Base-by-base conservation (phyloP, 257 asterid genomes). In the Solanum ossicruentum region DNA sequence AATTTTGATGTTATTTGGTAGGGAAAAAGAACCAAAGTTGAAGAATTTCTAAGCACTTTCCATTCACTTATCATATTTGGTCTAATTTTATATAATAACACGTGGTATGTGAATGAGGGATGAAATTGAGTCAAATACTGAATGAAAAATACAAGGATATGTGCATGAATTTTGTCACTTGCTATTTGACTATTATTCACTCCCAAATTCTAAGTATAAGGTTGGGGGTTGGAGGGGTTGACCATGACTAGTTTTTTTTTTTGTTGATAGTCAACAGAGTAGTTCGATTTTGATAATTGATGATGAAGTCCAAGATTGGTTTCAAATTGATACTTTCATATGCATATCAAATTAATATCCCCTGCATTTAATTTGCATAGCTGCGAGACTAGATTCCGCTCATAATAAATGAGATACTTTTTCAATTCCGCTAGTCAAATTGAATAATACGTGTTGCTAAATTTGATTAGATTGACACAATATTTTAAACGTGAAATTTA, bases 381-480 rank as follows among this genome's bases (percentile, higher is more conserved):
- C 72, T 26, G 12, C 28, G 43, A 66, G 72, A 66, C 45, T 28
- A 28, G n/a, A 63, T 12, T 17, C 4, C 12, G 1, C 70, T 63
- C 39, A 23, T 39, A 12, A 63, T 23, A 21, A 11, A 23, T 23
- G 32, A n/a, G 69, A 1, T 17, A 23, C 6, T 21, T 61, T 23
- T 60, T 60, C 0, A 0, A 10, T 60, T 60, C 6, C 0, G 2
- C 5, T 10, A 61, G 70, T 61, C 0, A 0, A 61, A 21, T 61
- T 61, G 39, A 5, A 0, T 23, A 61, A 61, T 23, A 5, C 21
- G 12, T 2, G 23, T 21, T 1, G 36, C 2, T 61, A 61, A 61
- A 21, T 61, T 61, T 21, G 5, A 61, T 61, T 61, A 1, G 17
- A 18, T 57, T 57, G 1, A 57, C 6, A 8, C 12, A 20, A 57